Evolutionary conservation across 2,329 filamentous ascomycete genomes (phyloP), one percentile per base, ranked within the genome.

Genomic region (Calonectria henricotiae): DNA sequence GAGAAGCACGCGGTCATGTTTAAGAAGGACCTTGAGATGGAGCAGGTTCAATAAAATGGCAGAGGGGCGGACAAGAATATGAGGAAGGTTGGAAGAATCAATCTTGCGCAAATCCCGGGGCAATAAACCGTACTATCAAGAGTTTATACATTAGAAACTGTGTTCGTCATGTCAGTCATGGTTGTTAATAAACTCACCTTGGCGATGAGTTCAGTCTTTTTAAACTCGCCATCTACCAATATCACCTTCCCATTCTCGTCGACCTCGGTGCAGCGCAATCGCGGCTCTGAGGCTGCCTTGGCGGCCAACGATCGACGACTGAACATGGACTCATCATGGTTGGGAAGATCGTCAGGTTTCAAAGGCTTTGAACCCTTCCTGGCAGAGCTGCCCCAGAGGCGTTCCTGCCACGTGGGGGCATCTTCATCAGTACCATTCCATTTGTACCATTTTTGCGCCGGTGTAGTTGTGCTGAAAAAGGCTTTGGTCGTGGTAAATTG

Each of bases 101-200:
- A 99, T 98, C 84, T 99, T 99, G 77, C 96, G 93, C 67, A 99
- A 87, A 85, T 99, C 96, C 71, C 96, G 95, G 67, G 96, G 96
- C 60, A 98, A 89, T 30, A 98, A 89, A 47, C 95, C 95, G 80
- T 98, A 98, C 93, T 96, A 75, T 69, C 70, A 47, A 60, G 67
- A 12, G 65, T 39, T 43, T 64, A n/a, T 64, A 62, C 37, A 72
- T 73, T 27, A 62, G 68, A 20, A 35, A 25, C 30, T 43, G 20
- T 15, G 39, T 15, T 30, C 17, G 32, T 13, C 17, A 61, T n/a
- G 41, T 47, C n/a, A 15, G 41, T 47, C n/a, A 15, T 20, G 23
- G 44, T 47, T 4, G 32, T 13, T 35, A 23, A 25, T 37, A 30
- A 41, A 41, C 75, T 63, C 83, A 95, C 94, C 88, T 96, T 98